phyloP scores from a whole-genome alignment of 148 eudicot species.

The Oxyria digyna region DNA sequence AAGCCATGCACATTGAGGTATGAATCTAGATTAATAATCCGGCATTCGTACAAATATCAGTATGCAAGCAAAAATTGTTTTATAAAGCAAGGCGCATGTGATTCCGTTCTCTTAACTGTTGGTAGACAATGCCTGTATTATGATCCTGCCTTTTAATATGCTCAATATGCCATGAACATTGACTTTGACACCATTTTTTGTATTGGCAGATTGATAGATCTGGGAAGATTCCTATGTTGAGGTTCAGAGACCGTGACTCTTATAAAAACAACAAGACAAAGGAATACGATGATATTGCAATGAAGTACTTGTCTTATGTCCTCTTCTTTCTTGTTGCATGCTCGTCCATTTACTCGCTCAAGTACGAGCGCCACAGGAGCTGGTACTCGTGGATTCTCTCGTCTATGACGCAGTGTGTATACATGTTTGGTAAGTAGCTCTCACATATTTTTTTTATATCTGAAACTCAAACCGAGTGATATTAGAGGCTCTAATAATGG shows the following conservation, averaged over 20 bases:
- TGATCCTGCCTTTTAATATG: not conserved
- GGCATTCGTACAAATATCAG: not conserved
- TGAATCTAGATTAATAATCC: not conserved
- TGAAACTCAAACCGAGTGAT: not conserved
- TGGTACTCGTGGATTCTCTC: conserved; percentile 99
- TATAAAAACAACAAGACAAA: conserved; percentile 86
- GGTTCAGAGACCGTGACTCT: conserved; percentile 88
- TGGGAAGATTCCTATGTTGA: conserved; percentile 70
- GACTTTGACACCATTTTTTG: not conserved
- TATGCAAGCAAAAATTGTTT: not conserved
- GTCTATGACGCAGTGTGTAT: conserved; percentile 92
- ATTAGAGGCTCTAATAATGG: not conserved
- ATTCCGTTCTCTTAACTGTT: not conserved
- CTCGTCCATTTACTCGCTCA: conserved; percentile 77
- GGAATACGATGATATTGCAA: conserved; percentile 97
- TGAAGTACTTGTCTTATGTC: conserved; percentile 89
- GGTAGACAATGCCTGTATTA: not conserved
- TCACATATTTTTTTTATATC: not conserved
- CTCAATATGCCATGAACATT: not conserved
- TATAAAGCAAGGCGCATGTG: not conserved
- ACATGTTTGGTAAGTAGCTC: conserved; percentile 91
- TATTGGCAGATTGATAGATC: conserved; percentile 73
- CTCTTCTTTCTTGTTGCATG: conserved; percentile 72
- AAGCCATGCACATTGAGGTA: conserved; percentile 99
- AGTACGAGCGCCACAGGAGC: conserved; percentile 89